Evolutionary conservation across 2,329 filamentous ascomycete species (phyloP).

Genomic region (Dothideomycetes sp.): DNA sequence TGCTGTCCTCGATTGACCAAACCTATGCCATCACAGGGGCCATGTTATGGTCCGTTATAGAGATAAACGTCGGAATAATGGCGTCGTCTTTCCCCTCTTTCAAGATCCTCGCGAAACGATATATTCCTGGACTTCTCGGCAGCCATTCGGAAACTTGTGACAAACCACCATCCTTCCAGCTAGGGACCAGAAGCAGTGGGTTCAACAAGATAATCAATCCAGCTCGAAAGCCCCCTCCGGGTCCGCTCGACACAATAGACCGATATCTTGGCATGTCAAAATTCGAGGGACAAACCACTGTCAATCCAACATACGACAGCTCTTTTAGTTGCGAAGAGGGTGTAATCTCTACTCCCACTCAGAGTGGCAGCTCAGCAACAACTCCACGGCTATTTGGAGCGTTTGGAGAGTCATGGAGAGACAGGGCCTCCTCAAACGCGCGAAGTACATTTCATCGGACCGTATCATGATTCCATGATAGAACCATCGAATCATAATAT

Average conservation of each 20-base stretch:
- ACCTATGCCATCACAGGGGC: constrained; percentile 6
- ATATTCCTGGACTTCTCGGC: constrained; percentile 27
- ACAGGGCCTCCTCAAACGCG: no score
- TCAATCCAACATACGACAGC: constrained; percentile 1
- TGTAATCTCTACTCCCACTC: no score
- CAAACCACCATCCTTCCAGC: constrained; percentile 3
- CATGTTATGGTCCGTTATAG: constrained; percentile 27
- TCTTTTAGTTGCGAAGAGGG: constrained; percentile 3
- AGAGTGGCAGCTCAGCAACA: no score
- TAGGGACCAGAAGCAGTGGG: constrained; percentile 3
- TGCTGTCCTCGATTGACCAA: constrained; percentile 5
- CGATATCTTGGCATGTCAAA: constrained; percentile 7
- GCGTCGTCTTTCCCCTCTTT: constrained; percentile 30
- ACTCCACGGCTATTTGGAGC: no score
- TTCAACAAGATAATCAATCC: constrained; percentile 5
- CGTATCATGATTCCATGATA: no score
- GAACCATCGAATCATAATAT: no score
- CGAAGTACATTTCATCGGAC: no score
- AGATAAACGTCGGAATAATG: constrained; percentile 30
- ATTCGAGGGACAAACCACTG: constrained; percentile 1
- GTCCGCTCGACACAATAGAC: constrained; percentile 7
- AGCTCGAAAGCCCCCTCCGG: no score
- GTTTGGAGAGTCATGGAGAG: no score
- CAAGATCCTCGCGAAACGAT: constrained; percentile 28
- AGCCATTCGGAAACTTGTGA: constrained; percentile 3